Evolutionary conservation across 2,329 filamentous ascomycete genomes (phyloP).

Genomic region (Xylariaceae sp.): DNA sequence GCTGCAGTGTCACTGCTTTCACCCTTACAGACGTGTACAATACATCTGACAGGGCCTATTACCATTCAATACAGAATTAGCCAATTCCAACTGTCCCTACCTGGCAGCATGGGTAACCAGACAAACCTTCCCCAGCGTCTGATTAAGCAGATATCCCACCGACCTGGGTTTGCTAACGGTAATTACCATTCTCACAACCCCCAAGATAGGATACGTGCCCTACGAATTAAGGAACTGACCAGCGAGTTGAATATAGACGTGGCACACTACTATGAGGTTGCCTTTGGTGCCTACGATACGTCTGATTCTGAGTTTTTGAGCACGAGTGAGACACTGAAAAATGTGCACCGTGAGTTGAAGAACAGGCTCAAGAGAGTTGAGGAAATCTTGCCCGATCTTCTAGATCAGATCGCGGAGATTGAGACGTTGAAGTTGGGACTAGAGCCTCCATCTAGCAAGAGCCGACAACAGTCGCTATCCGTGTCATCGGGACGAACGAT

Average conservation of each 20-base stretch:
- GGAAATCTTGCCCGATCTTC: too few relatives aligned
- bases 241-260: neutral
- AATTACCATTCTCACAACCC: neutral
- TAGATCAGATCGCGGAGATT: too few relatives aligned
- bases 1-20: too few relatives aligned
- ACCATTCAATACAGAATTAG: too few relatives aligned
- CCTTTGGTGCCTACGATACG: neutral
- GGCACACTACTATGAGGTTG: neutral
- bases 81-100: too few relatives aligned
- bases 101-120: too few relatives aligned
- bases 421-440: too few relatives aligned
- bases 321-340: neutral
- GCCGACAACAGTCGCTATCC: too few relatives aligned
- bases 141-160: neutral
- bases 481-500: too few relatives aligned
- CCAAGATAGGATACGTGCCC: neutral
- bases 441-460: too few relatives aligned
- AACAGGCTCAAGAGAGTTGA: neutral
- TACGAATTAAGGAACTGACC: neutral
- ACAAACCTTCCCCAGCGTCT: neutral
- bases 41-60: too few relatives aligned
- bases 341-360: neutral
- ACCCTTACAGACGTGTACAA: too few relatives aligned
- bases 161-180: neutral
- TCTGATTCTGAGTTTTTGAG: neutral